These are phyloP conservation scores for Dunaliella primolecta DNA, from an alignment of 139 green algal genomes.

Conservation along the genomic window DNA sequence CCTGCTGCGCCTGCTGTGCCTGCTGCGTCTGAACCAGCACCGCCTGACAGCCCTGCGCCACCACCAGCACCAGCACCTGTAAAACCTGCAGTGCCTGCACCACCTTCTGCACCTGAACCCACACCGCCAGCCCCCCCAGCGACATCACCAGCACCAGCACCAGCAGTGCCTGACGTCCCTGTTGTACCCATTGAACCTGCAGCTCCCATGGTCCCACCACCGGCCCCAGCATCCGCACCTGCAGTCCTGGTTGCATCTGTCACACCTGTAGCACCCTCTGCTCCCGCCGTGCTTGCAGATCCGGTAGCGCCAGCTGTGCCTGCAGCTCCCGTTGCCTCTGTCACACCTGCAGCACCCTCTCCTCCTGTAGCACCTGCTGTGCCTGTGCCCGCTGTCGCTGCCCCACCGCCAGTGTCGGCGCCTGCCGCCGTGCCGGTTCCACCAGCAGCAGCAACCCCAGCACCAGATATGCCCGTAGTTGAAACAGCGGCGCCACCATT, in stretches of 20 bases:
- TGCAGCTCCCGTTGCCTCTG: conserved; percentile 2
- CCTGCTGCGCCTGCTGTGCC: background rate
- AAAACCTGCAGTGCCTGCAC: background rate
- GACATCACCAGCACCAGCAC: background rate
- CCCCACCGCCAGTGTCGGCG: too few species aligned
- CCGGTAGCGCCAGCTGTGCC: background rate
- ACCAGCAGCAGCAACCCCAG: too few species aligned
- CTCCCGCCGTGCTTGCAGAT: background rate
- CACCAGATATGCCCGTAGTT: too few species aligned
- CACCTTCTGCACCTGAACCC: background rate
- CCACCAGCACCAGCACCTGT: background rate
- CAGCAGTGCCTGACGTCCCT: background rate
- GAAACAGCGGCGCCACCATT: too few species aligned
- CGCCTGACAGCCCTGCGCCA: background rate
- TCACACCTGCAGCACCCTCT: background rate
- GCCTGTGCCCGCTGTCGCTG: too few species aligned
- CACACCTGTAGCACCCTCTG: background rate
- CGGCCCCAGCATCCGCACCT: too few species aligned
- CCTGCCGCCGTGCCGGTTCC: too few species aligned
- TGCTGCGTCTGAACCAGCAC: background rate
- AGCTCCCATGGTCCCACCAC: too few species aligned
- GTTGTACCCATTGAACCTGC: background rate
- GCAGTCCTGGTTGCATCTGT: background rate
- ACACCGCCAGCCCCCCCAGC: background rate
- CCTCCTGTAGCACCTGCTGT: background rate